Percentiles rank a stretch among this genome's conserved stretches.
Evolutionary conservation across 805 yeast genomes (phyloP).

Genomic region (Ogataea paraovalis): DNA sequence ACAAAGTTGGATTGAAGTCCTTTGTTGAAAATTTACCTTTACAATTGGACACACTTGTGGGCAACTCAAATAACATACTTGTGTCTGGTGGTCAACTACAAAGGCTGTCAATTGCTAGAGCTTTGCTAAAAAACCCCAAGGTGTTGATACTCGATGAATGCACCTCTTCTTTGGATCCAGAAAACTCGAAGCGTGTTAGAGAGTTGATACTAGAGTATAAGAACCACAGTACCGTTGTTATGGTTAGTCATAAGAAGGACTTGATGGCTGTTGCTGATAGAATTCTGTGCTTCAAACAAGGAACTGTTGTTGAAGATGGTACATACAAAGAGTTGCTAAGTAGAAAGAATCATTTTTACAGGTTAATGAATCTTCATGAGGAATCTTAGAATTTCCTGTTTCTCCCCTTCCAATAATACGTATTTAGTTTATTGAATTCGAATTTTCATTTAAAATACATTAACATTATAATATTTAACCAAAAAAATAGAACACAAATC

Average conservation of each 20-base stretch:
- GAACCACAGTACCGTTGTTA: constrained; percentile 39
- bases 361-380: neutral
- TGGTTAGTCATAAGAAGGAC: constrained; percentile 72
- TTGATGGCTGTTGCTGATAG: constrained; percentile 58
- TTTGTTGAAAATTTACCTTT: constrained; percentile 53
- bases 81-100: constrained; percentile 93
- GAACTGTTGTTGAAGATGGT: constrained; percentile 47
- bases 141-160: constrained; percentile 81
- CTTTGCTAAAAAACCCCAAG: constrained; percentile 62
- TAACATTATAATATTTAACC: too few relatives aligned
- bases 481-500: too few relatives aligned
- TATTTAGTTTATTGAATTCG: too few relatives aligned
- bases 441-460: too few relatives aligned
- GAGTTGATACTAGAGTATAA: constrained; percentile 40
- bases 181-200: constrained; percentile 48
- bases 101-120: constrained; percentile 79
- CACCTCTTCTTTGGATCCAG: constrained; percentile 80
- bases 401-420: neutral
- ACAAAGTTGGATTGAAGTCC: constrained; percentile 46
- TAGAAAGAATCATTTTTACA: constrained; percentile 8
- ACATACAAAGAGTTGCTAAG: constrained; percentile 12
- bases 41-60: constrained; percentile 58
- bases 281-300: constrained; percentile 45
- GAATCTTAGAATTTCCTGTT: neutral
- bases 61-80: constrained; percentile 39